Base-by-base conservation (phyloP, 345 rosid species). In the Mangifera indica region DNA sequence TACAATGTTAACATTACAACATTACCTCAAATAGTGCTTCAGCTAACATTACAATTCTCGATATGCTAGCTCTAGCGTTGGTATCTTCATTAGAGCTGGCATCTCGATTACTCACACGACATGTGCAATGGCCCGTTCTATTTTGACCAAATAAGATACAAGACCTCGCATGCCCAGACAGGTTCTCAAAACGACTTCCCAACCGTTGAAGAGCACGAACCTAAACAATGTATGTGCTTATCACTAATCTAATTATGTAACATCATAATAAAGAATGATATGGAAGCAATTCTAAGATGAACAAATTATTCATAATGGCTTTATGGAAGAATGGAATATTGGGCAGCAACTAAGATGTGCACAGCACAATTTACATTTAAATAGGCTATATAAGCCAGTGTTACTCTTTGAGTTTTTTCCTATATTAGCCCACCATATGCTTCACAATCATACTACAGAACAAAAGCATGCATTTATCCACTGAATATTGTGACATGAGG, bases 21-120 rank as follows among this genome's bases (percentile, higher is more conserved):
- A 48, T 76, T 72, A 92, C 99, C 98, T 95, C 99, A 81, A 95
- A 95, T 21, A 95, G 80, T 73, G 98, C 99, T 86, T 95, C 99
- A 54, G 98, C 99, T 80, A 95, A 76, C 96, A 95, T 91, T 59
- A 95, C 98, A 68, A 95, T 91, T 81, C 98, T 89, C 54, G 99
- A 95, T 81, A 95, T 88, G 87, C 99, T 92, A 72, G 98, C 96
- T 78, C 99, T 86, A 63, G 97, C 88, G 78, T 82, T 85, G 12
- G 86, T 81, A 74, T 92, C 93, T 67, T 89, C 87, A 18, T 84
- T 86, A 69, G 86, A 77, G 74, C 73, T 84, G 46, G 88, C 73
- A 69, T 78, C 88, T 42, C 82, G 89, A 73, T 81, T 87, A 77
- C 77, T 81, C 45, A 69, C 72, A 67, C 81, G 91, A 53, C 99